Base-by-base conservation (phyloP, 1,284 basidiomycete genomes). In the Pseudozyma hubeiensis region DNA sequence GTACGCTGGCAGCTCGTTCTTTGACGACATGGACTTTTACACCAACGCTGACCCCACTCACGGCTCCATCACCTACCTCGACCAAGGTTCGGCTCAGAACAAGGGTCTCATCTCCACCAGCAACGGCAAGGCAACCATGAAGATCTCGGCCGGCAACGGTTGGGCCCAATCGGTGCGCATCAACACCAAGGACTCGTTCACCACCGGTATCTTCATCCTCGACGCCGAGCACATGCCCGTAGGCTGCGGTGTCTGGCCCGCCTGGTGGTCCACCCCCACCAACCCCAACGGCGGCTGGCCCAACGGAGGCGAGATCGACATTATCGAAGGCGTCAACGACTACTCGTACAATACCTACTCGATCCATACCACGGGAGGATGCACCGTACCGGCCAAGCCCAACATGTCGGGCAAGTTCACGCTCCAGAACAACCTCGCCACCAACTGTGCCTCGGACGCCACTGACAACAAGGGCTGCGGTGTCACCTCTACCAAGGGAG, bases 391-490 rank as follows among this genome's bases (percentile, higher is more conserved):
- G 6, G 11, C 11, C 47, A 63, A 60, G 5, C 39, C 50, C 47
- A 51, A 63, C 31, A 72, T 72, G 72, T 56, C 57, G 19, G 73
- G 67, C 51, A 73, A 66, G 52, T 70, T 75, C 17, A 64, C 72
- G 10, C 49, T 66, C 6, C 47, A 55, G 31, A 56, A 47, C 43
- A 40, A 14, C 45, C 46, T 86, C 84, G 79, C 80, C 7, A 86
- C 84, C 31, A 85, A 90, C 75, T 93, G 91, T 78, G 86, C 90
- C 64, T 85, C 87, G 5, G 86, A 87, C 29, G 77, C 85, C 33
- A 88, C 89, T 75, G 86, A 75, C 77, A 92, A 92, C 75, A 83
- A 88, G 0, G 90, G 90, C 0, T 92, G 91, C 73, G 89, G 89
- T n/a, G 90, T 91, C 24, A 79, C 85, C 29, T 75, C 88, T 73